Base-by-base conservation (phyloP, 208 protist genomes). In the Leptomonas seymouri region DNA sequence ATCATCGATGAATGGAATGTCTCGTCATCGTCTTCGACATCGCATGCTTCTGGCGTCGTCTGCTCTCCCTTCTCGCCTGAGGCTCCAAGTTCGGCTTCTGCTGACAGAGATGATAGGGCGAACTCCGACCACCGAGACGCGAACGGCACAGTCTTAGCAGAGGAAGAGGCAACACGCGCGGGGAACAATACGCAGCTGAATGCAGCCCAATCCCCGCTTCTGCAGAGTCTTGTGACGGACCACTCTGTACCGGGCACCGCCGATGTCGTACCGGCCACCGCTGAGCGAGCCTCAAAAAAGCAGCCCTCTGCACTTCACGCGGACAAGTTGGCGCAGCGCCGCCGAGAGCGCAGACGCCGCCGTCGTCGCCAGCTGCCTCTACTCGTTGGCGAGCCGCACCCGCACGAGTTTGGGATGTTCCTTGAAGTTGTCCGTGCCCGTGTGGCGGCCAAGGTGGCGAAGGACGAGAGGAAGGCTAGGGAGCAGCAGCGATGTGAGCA, bases 361-460 rank as follows among this genome's bases (percentile, higher is more conserved):
- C 31, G 65, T 14, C 57, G 50, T 21, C 54, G 50, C 16, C 61
- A 77, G 51, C 50, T 83, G 39, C 82, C 82, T 1, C 72, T 87
- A 39, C 71, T 87, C n/a, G 82, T 87, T 23, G 78, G 82, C 20
- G 82, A 87, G 59, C 82, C 82, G 9, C 75, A 49, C 0, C 31
- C 65, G 12, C 46, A 62, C 45, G 82, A 87, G 70, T 82, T 82
- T 30, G 58, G 64, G 34, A 46, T 61, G 28, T 71, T 84, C 28
- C 57, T 87, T 12, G 54, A 67, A 11, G 54, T 78, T 30, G 67
- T 84, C 20, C 66, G 76, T 21, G 36, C 54, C 36, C 45, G 67
- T 34, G 54, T 75, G 20, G 49, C 59, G 36, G 67, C 51, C 12
- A 78, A 75, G 62, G 42, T 55, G 21, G 51, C 39, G 36, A 73